Percentiles rank a stretch among this genome's conserved stretches.
Conservation (phyloP, 148 eudicot genomes). For the Diospyros lotus region DNA sequence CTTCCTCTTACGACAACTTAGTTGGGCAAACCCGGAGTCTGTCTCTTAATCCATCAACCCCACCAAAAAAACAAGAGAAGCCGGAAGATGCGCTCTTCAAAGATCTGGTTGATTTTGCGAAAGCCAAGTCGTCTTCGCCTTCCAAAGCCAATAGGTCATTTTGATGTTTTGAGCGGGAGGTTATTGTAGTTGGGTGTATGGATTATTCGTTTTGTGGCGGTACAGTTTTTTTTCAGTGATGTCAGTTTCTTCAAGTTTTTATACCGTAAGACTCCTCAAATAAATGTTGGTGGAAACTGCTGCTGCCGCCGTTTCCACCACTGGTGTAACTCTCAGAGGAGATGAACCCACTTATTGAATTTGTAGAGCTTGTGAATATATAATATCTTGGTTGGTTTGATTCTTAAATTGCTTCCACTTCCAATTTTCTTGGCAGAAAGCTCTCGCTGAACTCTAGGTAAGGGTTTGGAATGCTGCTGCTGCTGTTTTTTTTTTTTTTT, state of each 20-base stretch:
- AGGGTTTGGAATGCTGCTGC: no score
- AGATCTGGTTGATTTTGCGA: constrained; percentile 85
- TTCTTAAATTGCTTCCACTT: background rate
- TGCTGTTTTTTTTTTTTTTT: no score
- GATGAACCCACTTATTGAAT: background rate
- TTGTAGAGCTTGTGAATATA: background rate
- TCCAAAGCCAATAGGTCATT: constrained; percentile 40
- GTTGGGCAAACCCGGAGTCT: constrained; percentile 63
- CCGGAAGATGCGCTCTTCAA: constrained; percentile 70
- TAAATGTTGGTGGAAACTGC: background rate
- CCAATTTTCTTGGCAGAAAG: background rate
- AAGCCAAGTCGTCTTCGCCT: constrained; percentile 55
- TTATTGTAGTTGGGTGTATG: background rate
- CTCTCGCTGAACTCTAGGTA: no score
- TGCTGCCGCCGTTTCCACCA: background rate
- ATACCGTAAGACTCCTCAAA: background rate
- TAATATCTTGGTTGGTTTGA: background rate
- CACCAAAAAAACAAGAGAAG: constrained; percentile 46
- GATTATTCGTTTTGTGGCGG: constrained; percentile 8
- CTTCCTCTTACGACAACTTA: constrained; percentile 65
- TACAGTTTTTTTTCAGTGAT: background rate
- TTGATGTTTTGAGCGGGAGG: constrained; percentile 4
- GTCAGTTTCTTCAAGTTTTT: background rate
- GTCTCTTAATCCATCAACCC: constrained; percentile 49
- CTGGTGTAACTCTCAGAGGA: background rate